phyloP scores from a whole-genome alignment of 805 yeast species.

The Wickerhamiella bombiphila region DNA sequence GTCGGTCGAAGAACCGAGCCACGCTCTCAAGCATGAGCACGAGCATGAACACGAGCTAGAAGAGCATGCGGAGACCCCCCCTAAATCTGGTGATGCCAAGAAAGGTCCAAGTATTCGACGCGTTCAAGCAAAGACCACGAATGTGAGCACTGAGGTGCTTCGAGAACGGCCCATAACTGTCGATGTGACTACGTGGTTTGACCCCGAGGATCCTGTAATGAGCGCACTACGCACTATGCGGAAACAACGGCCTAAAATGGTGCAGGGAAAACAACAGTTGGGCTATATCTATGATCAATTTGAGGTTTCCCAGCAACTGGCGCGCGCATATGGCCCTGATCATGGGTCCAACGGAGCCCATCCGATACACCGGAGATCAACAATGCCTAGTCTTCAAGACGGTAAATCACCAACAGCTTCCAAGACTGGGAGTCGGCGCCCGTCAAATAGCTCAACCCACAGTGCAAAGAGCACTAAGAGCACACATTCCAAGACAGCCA shows the following conservation, averaged over 20 bases:
- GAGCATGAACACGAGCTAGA: too few relatives aligned
- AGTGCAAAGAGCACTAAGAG: too few relatives aligned
- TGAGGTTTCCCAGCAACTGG: constrained; percentile 19
- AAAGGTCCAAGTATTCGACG: constrained; percentile 14
- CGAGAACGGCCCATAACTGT: constrained; percentile 14
- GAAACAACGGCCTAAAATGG: constrained; percentile 30
- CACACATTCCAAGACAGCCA: too few relatives aligned
- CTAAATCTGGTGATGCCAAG: constrained; percentile 7
- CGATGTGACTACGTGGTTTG: constrained; percentile 15
- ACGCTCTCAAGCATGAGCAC: too few relatives aligned
- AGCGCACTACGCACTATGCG: constrained; percentile 24
- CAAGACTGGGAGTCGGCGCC: too few relatives aligned
- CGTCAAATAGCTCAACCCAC: too few relatives aligned
- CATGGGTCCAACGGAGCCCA: not conserved
- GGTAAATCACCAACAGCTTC: too few relatives aligned
- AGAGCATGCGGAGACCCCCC: not conserved
- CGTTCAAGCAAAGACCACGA: constrained; percentile 19
- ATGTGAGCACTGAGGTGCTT: constrained; percentile 16
- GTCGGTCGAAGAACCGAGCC: too few relatives aligned
- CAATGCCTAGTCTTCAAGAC: constrained; percentile 3
- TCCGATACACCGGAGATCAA: constrained; percentile 2
- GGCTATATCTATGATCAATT: constrained; percentile 26
- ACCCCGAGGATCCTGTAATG: constrained; percentile 16
- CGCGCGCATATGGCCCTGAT: constrained; percentile 9
- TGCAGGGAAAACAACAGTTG: constrained; percentile 27